Conservation (phyloP, 139 green algal genomes). For the Astrephomene gubernaculifera region DNA sequence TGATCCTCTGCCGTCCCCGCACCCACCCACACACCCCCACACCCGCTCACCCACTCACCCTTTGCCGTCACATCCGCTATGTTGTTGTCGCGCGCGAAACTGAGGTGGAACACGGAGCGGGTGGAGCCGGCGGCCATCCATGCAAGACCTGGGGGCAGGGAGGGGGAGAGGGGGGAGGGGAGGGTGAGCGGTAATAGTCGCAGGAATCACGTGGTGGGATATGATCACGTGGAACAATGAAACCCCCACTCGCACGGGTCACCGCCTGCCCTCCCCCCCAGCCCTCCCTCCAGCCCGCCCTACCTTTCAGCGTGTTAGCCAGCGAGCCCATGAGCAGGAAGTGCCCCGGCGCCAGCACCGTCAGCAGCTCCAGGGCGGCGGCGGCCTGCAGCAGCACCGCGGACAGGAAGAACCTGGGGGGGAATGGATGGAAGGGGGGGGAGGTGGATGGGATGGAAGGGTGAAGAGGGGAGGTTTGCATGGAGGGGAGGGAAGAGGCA, state of each 20-base stretch:
- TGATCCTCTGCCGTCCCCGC: not conserved
- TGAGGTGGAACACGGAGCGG: slow-evolving; percentile 79
- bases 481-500: not conserved
- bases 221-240: too few relatives aligned
- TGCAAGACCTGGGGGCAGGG: slow-evolving; percentile 45
- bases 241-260: not conserved
- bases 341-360: slow-evolving; percentile 61
- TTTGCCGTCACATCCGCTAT: slow-evolving; percentile 72
- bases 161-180: not conserved
- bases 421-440: not conserved
- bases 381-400: slow-evolving; percentile 56
- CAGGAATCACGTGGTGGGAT: too few relatives aligned
- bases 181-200: too few relatives aligned
- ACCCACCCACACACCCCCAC: not conserved
- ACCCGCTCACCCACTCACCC: slow-evolving; percentile 16
- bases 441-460: not conserved
- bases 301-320: slow-evolving; percentile 80
- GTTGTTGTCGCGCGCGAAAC: slow-evolving; percentile 77
- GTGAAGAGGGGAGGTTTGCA: not conserved
- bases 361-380: slow-evolving; percentile 72
- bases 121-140: slow-evolving; percentile 80
- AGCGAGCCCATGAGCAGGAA: slow-evolving; percentile 74
- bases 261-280: not conserved
- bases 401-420: slow-evolving; percentile 63
- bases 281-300: not conserved